These are phyloP conservation scores for Diaporthe citri DNA, from an alignment of 2,329 filamentous ascomycete species.

Conservation along the genomic window DNA sequence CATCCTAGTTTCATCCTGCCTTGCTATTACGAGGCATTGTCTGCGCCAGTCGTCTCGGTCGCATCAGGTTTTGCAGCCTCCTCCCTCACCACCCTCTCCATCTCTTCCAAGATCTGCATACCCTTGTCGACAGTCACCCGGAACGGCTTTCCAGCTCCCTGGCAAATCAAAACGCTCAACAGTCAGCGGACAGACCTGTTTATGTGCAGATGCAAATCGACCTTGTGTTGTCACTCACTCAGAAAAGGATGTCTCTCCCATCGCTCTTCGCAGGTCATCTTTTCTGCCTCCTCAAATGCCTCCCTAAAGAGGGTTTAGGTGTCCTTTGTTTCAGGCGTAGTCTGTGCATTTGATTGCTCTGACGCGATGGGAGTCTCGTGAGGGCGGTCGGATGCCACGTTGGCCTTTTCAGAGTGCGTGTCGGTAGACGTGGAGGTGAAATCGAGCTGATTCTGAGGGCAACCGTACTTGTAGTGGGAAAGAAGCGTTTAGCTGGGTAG, in stretches of 20 bases:
- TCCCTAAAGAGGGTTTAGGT: neutral
- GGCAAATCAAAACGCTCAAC: neutral
- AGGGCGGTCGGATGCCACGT: neutral
- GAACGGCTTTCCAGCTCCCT: fast-evolving
- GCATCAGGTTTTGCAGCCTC: neutral
- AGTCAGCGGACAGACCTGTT: neutral
- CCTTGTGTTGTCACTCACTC: neutral
- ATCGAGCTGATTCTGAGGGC: neutral
- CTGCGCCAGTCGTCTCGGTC: neutral
- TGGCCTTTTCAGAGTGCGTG: neutral
- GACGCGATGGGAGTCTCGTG: too few relatives aligned
- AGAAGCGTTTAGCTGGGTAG: neutral
- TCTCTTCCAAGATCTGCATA: neutral
- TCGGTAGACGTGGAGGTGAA: neutral
- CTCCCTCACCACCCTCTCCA: neutral
- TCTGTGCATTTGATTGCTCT: neutral
- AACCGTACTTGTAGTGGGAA: neutral
- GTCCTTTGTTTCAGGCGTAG: neutral
- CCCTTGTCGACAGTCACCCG: neutral
- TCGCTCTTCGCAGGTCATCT: neutral
- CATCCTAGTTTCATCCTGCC: too few relatives aligned
- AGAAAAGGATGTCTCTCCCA: neutral
- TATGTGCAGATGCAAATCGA: neutral
- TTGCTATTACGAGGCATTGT: too few relatives aligned
- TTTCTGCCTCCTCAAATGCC: neutral